phyloP scores from a whole-genome alignment of 352 stramenopile genomes.

The Globisporangium sylvaticum region DNA sequence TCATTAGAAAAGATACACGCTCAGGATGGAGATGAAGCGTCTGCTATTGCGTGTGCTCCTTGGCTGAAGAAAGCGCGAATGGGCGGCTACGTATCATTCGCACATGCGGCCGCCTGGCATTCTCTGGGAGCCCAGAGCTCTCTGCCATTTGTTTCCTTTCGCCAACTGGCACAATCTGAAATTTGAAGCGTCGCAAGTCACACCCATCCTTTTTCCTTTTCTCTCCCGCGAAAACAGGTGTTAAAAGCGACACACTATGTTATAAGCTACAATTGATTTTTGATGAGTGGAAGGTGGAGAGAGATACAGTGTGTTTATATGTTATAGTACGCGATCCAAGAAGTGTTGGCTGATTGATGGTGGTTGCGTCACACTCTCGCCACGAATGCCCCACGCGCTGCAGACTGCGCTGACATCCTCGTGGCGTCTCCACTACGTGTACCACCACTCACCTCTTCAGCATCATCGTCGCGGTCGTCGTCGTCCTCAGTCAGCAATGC shows the following conservation, averaged over 20 bases:
- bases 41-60: neutral
- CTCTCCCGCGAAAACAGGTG: neutral
- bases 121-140: neutral
- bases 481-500: conserved; percentile 6
- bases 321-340: no score
- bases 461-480: no score
- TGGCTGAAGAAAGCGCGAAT: conserved; percentile 3
- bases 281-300: neutral
- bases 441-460: neutral
- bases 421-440: neutral
- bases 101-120: neutral
- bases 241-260: neutral
- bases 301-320: neutral
- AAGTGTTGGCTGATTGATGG: neutral
- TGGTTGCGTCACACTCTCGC: neutral
- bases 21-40: neutral
- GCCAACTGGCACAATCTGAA: neutral
- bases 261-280: neutral
- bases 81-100: neutral
- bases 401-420: neutral
- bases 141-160: neutral
- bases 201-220: neutral
- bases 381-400: neutral
- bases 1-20: neutral
- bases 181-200: neutral